Conservation (phyloP, 768 basidiomycete genomes). For the Asterophora lycoperdoides region DNA sequence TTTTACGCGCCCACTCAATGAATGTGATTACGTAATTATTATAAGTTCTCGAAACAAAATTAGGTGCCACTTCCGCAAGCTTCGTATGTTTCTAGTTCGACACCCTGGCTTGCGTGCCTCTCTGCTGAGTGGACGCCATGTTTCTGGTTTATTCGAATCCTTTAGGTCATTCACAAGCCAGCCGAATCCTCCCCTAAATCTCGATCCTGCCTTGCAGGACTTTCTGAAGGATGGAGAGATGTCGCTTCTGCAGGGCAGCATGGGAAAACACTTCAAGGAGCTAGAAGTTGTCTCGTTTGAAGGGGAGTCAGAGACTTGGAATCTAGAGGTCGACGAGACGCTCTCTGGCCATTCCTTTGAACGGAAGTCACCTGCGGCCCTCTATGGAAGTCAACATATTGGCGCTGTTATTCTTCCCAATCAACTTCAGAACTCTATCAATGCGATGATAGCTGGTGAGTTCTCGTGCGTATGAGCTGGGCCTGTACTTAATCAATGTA, state of each 20-base stretch:
- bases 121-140: neutral
- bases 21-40: constrained; percentile 5
- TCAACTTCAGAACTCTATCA: constrained; percentile 66
- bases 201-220: constrained; percentile 63
- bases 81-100: constrained; percentile 16
- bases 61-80: neutral
- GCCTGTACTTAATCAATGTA: constrained; percentile 24
- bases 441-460: constrained; percentile 62
- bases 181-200: constrained; percentile 55
- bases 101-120: neutral
- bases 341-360: constrained; percentile 24
- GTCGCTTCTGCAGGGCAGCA: constrained; percentile 44
- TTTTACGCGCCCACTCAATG: neutral
- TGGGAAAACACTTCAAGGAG: constrained; percentile 37
- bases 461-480: constrained; percentile 1
- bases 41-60: neutral
- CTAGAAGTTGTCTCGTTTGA: constrained; percentile 48
- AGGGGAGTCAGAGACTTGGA: constrained; percentile 27
- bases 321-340: constrained; percentile 27
- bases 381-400: constrained; percentile 69
- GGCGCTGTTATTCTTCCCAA: constrained; percentile 69
- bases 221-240: constrained; percentile 67
- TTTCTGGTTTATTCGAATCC: neutral
- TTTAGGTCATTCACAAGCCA: constrained; percentile 23
- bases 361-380: constrained; percentile 76